These are phyloP conservation scores for Diversispora epigaea DNA, from an alignment of 192 early-diverging fungal genomes.

Conservation along the genomic window DNA sequence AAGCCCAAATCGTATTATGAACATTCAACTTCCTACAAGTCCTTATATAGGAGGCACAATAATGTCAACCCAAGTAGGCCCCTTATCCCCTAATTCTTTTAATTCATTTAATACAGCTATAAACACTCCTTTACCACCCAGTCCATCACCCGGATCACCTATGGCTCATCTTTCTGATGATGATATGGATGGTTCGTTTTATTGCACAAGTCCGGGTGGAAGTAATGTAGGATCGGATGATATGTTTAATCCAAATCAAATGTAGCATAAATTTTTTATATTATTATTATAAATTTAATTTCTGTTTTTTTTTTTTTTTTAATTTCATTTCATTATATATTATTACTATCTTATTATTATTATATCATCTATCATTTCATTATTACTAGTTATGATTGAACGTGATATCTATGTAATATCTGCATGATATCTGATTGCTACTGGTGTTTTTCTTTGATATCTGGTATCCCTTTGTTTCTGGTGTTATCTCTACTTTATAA, in stretches of 20 bases:
- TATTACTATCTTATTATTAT: no score
- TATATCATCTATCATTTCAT: no score
- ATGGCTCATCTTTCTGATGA: constrained; percentile 44
- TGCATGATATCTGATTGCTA: no score
- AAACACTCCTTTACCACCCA: constrained; percentile 56
- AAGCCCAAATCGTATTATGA: constrained; percentile 35
- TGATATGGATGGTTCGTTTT: constrained; percentile 50
- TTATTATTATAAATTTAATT: no score
- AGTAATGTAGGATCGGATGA: constrained; percentile 23
- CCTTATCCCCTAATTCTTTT: constrained; percentile 45
- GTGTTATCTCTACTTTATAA: no score
- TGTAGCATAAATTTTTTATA: no score
- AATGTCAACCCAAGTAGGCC: constrained; percentile 35
- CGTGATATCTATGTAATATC: no score
- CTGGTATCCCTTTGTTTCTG: no score
- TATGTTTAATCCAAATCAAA: neutral
- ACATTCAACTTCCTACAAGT: constrained; percentile 38
- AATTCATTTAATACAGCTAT: constrained; percentile 51
- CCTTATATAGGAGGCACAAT: constrained; percentile 33
- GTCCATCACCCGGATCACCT: constrained; percentile 49
- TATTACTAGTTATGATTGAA: no score
- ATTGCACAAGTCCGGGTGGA: constrained; percentile 43
- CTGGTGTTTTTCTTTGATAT: no score
- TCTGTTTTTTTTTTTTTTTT: no score
- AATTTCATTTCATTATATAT: no score